phyloP scores from a whole-genome alignment of 352 stramenopile genomes.

The Phytophthora brassicae region DNA sequence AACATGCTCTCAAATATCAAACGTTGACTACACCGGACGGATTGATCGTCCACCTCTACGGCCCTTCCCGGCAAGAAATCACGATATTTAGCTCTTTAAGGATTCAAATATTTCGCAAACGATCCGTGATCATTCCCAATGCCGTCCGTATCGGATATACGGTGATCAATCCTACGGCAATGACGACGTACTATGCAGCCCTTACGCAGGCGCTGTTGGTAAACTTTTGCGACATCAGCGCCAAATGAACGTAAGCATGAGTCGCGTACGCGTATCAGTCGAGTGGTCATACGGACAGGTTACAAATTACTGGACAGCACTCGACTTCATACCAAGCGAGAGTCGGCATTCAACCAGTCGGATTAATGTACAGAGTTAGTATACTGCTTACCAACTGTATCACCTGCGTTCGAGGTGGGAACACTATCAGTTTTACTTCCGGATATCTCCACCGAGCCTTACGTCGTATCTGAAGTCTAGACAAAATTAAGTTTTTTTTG shows the following conservation, averaged over 20 bases:
- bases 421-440: slow-evolving; percentile 1
- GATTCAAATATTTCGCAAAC: neutral
- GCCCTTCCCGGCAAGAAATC: slow-evolving; percentile 1
- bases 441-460: neutral
- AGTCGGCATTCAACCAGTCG: neutral
- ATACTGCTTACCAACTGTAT: too few species aligned
- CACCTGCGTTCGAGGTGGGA: neutral
- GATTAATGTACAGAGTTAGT: slow-evolving; percentile 2
- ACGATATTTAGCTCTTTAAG: neutral
- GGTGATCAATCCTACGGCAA: slow-evolving; percentile 4
- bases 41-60: slow-evolving; percentile 9
- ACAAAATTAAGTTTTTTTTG: neutral
- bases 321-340: slow-evolving; percentile 8
- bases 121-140: neutral
- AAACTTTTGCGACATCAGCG: slow-evolving; percentile 2
- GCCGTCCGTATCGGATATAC: neutral
- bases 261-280: neutral
- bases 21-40: slow-evolving; percentile 16
- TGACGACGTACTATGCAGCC: neutral
- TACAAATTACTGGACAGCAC: slow-evolving; percentile 11
- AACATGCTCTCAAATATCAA: slow-evolving; percentile 24
- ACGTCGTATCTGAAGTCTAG: neutral
- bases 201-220: neutral
- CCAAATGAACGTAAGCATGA: slow-evolving; percentile 1
- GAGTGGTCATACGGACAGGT: slow-evolving; percentile 9